Evolutionary conservation across 768 basidiomycete species (phyloP).

Genomic region (Lentinus brumalis): DNA sequence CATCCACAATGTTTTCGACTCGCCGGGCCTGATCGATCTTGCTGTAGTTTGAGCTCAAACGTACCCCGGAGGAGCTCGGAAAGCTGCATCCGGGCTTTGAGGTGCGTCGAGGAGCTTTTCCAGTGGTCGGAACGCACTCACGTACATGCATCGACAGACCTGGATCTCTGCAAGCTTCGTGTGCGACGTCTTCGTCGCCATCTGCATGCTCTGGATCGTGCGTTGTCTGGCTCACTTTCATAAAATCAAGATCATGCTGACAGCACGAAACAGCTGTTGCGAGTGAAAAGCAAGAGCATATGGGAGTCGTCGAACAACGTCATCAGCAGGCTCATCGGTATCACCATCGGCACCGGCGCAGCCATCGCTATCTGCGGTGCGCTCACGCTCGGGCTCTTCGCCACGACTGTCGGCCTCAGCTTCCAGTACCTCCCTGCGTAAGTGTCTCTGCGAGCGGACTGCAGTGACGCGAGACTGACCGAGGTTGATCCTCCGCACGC

Average conservation of each 20-base stretch:
- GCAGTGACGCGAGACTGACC: no score
- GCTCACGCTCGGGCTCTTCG: conserved; percentile 8
- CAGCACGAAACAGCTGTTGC: not conserved
- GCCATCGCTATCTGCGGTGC: conserved; percentile 9
- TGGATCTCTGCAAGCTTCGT: conserved; percentile 32
- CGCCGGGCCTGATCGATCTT: no score
- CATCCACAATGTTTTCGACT: no score
- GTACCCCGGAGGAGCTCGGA: not conserved
- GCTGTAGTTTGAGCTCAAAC: not conserved
- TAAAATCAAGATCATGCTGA: not conserved
- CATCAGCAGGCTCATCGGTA: conserved; percentile 3
- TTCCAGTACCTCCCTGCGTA: conserved; percentile 15
- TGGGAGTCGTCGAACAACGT: conserved; percentile 5
- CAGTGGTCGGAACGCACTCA: no score
- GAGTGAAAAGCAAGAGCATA: not conserved
- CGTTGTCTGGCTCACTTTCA: not conserved
- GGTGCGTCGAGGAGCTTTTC: not conserved
- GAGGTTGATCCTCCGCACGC: no score
- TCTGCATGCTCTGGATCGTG: conserved; percentile 30
- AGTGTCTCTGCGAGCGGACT: not conserved
- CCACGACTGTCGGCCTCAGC: conserved; percentile 7
- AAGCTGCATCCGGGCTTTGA: conserved; percentile 8
- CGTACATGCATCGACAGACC: conserved; percentile 6
- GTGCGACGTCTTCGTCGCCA: conserved; percentile 30
- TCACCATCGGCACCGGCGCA: conserved; percentile 9